phyloP scores from a whole-genome alignment of 768 basidiomycete species.

The Favolaschia claudopus region DNA sequence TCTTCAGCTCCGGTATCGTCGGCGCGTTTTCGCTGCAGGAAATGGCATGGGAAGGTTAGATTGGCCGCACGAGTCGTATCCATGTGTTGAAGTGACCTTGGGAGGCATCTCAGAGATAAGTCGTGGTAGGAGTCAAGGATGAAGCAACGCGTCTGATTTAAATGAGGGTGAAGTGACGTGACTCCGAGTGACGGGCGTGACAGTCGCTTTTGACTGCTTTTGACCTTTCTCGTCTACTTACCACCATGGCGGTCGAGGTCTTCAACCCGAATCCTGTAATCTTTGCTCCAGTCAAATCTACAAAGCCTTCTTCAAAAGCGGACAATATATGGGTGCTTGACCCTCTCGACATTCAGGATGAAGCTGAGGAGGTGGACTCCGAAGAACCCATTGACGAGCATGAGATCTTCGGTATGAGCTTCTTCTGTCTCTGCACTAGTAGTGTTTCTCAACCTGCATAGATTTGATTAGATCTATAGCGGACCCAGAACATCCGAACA shows the following conservation, averaged over 20 bases:
- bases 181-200: no score
- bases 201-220: background rate
- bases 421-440: background rate
- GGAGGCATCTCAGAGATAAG: constrained; percentile 40
- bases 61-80: background rate
- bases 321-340: constrained; percentile 73
- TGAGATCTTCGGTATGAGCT: constrained; percentile 83
- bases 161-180: background rate
- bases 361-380: constrained; percentile 51
- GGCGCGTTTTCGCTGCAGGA: constrained; percentile 64
- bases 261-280: constrained; percentile 94
- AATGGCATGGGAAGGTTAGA: background rate
- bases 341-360: constrained; percentile 49
- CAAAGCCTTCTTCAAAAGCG: constrained; percentile 50
- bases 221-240: background rate
- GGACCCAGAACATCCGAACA: constrained; percentile 95
- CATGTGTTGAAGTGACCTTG: constrained; percentile 36
- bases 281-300: constrained; percentile 52
- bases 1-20: constrained; percentile 44
- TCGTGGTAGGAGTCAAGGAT: background rate
- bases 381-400: constrained; percentile 84
- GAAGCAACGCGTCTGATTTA: constrained; percentile 1
- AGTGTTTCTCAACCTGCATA: constrained; percentile 42
- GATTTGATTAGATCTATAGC: constrained; percentile 92
- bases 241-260: constrained; percentile 60